These are phyloP conservation scores for Plantago coronopus DNA, from an alignment of 305 asterid species.

Conservation along the genomic window DNA sequence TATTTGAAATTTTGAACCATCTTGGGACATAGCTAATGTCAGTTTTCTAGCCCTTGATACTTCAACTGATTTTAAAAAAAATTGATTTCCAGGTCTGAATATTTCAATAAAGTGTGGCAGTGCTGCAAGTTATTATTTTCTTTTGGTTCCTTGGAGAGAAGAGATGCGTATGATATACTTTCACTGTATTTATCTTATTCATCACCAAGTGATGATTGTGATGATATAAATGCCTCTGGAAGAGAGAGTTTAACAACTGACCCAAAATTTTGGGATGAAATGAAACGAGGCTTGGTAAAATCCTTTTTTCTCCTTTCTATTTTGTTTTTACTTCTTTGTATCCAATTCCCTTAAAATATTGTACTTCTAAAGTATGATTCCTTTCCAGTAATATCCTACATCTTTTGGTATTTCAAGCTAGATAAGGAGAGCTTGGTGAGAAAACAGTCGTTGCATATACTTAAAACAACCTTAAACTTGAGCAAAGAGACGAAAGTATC, in stretches of 20 bases:
- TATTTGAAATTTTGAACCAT: slow-evolving; percentile 18
- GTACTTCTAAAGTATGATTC: slow-evolving; percentile 18
- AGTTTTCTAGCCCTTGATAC: slow-evolving; percentile 15
- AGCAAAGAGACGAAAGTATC: slow-evolving; percentile 46
- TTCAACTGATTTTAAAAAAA: slow-evolving; percentile 7
- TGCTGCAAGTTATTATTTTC: slow-evolving; percentile 68
- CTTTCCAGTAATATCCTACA: slow-evolving; percentile 24
- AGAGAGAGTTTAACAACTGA: slow-evolving; percentile 45
- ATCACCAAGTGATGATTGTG: slow-evolving; percentile 37
- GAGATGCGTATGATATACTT: slow-evolving; percentile 81
- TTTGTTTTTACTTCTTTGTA: not conserved
- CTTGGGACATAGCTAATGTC: slow-evolving; percentile 6
- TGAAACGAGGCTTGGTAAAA: slow-evolving; percentile 83
- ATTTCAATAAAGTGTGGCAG: slow-evolving; percentile 58
- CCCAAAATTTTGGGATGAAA: slow-evolving; percentile 73
- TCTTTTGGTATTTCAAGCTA: slow-evolving; percentile 45
- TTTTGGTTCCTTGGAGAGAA: slow-evolving; percentile 71
- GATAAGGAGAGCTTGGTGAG: slow-evolving; percentile 78
- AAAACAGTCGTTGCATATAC: slow-evolving; percentile 77
- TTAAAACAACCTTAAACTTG: slow-evolving; percentile 56
- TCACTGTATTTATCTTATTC: slow-evolving; percentile 65
- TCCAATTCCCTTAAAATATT: slow-evolving; percentile 13
- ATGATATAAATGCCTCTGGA: slow-evolving; percentile 38
- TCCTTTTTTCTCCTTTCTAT: slow-evolving; percentile 4
- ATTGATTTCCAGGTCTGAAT: slow-evolving; percentile 46